Percentiles rank a stretch among this genome's conserved stretches.
Conservation (phyloP, 148 eudicot species). For the Vaccinium corymbosum region DNA sequence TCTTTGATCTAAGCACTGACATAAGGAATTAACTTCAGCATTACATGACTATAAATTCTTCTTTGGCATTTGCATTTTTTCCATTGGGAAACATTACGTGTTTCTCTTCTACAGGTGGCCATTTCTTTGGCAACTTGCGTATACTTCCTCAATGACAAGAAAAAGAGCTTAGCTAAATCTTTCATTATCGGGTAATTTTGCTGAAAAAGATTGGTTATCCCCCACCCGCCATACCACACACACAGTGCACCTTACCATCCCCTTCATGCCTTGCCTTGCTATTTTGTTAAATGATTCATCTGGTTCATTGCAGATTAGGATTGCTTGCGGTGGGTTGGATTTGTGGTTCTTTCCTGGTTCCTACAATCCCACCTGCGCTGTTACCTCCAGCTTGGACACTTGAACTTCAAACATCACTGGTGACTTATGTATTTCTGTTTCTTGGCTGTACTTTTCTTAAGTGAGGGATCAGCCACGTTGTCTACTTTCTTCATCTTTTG, state of each 20-base stretch:
- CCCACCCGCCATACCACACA: background rate
- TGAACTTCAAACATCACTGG: slow-evolving; percentile 80
- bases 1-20: background rate
- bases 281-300: background rate
- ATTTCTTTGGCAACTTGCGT: slow-evolving; percentile 78
- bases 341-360: slow-evolving; percentile 73
- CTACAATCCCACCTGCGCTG: slow-evolving; percentile 59
- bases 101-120: slow-evolving; percentile 59
- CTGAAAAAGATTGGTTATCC: background rate
- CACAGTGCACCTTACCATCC: background rate
- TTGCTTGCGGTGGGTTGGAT: slow-evolving; percentile 88
- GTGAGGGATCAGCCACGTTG: slow-evolving; percentile 23
- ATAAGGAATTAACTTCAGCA: background rate
- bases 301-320: slow-evolving; percentile 56
- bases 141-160: slow-evolving; percentile 88
- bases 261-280: background rate
- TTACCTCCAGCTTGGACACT: slow-evolving; percentile 77
- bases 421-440: slow-evolving; percentile 63
- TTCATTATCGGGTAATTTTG: slow-evolving; percentile 66
- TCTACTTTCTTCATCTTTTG: too few relatives aligned
- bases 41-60: background rate
- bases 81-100: background rate
- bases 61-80: background rate
- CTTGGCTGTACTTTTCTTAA: slow-evolving; percentile 86
- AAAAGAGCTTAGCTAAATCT: slow-evolving; percentile 78